phyloP scores from a whole-genome alignment of 305 asterid genomes.

The Rubia balearica region DNA sequence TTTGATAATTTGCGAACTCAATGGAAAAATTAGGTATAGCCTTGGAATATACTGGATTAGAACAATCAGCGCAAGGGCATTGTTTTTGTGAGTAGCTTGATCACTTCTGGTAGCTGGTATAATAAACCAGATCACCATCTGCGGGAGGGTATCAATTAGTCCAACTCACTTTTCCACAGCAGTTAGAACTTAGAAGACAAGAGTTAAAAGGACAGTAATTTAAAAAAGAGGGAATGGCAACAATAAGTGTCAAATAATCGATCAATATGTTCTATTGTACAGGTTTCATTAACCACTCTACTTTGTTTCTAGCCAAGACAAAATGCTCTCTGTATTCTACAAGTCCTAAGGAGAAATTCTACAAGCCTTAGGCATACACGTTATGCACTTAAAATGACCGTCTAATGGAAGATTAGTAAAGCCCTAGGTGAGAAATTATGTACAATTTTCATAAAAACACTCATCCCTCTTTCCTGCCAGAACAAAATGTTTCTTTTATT shows the following conservation, averaged over 20 bases:
- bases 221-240: background rate
- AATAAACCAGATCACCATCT: slow-evolving; percentile 91
- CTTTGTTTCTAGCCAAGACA: background rate
- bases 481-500: background rate
- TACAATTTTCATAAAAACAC: background rate
- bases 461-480: background rate
- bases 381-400: background rate
- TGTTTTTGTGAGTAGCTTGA: slow-evolving; percentile 61
- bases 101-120: slow-evolving; percentile 76
- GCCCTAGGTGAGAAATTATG: background rate
- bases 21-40: slow-evolving; percentile 83
- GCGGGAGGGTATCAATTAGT: slow-evolving; percentile 22
- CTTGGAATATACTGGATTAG: slow-evolving; percentile 82
- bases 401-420: background rate
- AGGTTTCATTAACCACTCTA: background rate
- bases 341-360: background rate
- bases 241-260: background rate
- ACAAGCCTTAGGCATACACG: background rate
- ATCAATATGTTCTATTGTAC: background rate
- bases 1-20: slow-evolving; percentile 83
- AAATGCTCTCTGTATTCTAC: too few relatives aligned
- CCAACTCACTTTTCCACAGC: background rate
- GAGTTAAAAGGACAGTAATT: background rate
- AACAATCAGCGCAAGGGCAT: slow-evolving; percentile 89
- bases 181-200: background rate